These are phyloP conservation scores for Ciborinia camelliae DNA, from an alignment of 2,329 filamentous ascomycete species.

Conservation along the genomic window DNA sequence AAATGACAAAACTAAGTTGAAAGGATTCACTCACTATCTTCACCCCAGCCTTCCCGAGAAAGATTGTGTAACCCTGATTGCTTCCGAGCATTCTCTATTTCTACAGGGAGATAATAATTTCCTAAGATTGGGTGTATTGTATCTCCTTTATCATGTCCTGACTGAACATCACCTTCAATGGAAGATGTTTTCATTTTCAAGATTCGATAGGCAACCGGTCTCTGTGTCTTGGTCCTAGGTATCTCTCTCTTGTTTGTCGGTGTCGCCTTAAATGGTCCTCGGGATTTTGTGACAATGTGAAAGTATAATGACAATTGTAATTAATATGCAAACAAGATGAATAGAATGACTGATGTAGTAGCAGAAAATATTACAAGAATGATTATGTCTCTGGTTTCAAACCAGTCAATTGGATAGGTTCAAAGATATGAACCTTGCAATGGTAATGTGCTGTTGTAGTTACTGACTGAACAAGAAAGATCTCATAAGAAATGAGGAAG, in stretches of 20 bases:
- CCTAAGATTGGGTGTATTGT: constrained; percentile 13
- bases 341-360: not conserved
- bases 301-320: not conserved
- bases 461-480: not conserved
- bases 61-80: constrained; percentile 23
- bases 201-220: not conserved
- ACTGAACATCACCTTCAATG: not conserved
- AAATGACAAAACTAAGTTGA: not conserved
- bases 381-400: not conserved
- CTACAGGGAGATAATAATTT: constrained; percentile 19
- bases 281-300: not conserved
- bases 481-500: not conserved
- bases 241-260: no score
- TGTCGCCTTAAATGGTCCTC: not conserved
- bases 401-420: not conserved
- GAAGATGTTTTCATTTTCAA: not conserved
- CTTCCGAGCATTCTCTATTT: constrained; percentile 18
- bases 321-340: not conserved
- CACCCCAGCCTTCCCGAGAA: constrained; percentile 24
- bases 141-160: not conserved
- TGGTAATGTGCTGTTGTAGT: not conserved
- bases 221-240: no score
- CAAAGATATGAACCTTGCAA: not conserved
- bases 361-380: not conserved
- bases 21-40: constrained; percentile 22